Base-by-base conservation (phyloP, 306 rosid species). In the Calophaca sinica region DNA sequence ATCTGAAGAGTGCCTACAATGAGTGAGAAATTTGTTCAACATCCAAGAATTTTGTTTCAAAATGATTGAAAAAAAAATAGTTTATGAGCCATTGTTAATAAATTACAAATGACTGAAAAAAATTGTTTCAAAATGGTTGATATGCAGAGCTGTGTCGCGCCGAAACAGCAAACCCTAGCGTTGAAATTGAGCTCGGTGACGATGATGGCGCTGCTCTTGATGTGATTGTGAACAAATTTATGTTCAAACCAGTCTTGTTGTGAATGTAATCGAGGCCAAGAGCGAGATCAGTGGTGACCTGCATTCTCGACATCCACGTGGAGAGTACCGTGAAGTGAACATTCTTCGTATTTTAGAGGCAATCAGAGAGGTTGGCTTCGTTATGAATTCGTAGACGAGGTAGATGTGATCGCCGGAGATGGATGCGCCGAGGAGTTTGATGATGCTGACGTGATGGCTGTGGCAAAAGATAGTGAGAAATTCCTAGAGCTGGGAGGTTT, bases 1-100 rank as follows among this genome's bases (percentile, higher is more conserved):
- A 81, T 94, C 96, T 9, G 99, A 91, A 7, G 97, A 94, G 85
- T 94, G 99, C 92, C 99, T 91, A 88, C 59, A 79, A 71, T 46
- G 57, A 73, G 77, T 29, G 38, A 75, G 59, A 72, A 72, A 61
- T 35, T 62, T 76, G 50, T 61, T 46, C 39, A 76, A 45, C 57
- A 31, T 51, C 49, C 8, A 29, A 28, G 55, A 12, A 26, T 14
- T 50, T 42, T 20, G 26, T 20, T 20, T 20, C 26, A 20, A 20
- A 20, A 20, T 20, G 1, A 20, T 20, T 20, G 26, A 20, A 20
- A 20, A 20, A 20, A 20, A 20, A 20, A 20, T 20, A 20, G 26
- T 20, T 20, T 20, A 0, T 20, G 26, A 20, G 26, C 26, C 26
- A 20, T 1, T 20, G 26, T 1, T 20, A 20, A 20, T 20, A 20